phyloP scores from a whole-genome alignment of 768 basidiomycete genomes.

The Nidularia pulvinata region DNA sequence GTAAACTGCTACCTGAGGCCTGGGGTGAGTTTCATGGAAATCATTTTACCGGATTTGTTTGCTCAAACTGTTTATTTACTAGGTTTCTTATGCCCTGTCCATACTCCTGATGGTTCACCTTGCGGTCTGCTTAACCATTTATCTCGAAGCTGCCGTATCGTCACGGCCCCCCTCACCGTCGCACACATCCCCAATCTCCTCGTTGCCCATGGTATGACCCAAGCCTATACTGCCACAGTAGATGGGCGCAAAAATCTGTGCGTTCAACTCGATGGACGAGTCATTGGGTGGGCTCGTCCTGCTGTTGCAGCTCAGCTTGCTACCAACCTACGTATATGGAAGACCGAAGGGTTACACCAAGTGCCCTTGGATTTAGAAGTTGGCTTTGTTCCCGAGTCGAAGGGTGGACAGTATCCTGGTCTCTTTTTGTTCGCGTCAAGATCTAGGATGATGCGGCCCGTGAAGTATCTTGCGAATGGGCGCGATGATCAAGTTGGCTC shows the following conservation, averaged over 20 bases:
- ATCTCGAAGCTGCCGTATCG: constrained; percentile 89
- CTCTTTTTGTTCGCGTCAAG: constrained; percentile 88
- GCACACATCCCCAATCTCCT: constrained; percentile 84
- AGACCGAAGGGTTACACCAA: constrained; percentile 82
- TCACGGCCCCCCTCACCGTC: constrained; percentile 74
- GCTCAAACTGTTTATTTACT: constrained; percentile 7
- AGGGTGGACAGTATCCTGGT: constrained; percentile 97
- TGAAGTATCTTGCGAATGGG: constrained; percentile 87
- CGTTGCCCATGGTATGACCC: constrained; percentile 91
- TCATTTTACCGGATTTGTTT: neutral
- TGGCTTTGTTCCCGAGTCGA: constrained; percentile 84
- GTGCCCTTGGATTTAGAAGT: constrained; percentile 95
- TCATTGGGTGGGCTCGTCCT: constrained; percentile 92
- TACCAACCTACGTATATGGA: constrained; percentile 87
- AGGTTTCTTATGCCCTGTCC: constrained; percentile 98
- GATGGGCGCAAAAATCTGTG: constrained; percentile 83
- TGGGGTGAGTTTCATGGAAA: constrained; percentile 70
- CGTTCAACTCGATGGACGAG: constrained; percentile 92
- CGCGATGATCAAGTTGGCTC: constrained; percentile 89
- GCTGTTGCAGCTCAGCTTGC: constrained; percentile 77
- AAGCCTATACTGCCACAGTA: constrained; percentile 75
- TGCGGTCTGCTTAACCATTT: constrained; percentile 98
- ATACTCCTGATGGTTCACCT: constrained; percentile 97
- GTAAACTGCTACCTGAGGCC: constrained; percentile 95
- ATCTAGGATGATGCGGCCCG: constrained; percentile 97